Percentiles rank a stretch among this genome's conserved stretches.
Evolutionary conservation across 2,329 filamentous ascomycete species (phyloP).

Genomic region (Chaetomiaceae sp.): DNA sequence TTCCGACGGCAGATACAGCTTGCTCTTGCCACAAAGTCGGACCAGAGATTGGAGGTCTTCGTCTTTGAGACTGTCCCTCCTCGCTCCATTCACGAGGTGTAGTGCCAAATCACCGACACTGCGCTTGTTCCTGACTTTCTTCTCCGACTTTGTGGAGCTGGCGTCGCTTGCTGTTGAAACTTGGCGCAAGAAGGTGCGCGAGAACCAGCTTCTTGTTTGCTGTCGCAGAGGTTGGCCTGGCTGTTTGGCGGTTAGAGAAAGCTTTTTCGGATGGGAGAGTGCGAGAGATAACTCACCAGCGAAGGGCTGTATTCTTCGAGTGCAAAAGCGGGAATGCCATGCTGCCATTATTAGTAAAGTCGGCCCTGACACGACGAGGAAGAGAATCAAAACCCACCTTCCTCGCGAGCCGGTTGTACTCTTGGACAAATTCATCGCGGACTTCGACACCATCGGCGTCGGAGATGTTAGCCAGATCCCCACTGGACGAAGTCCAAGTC

Average conservation of each 20-base stretch:
- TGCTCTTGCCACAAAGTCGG: constrained; percentile 58
- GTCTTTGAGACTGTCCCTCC: constrained; percentile 45
- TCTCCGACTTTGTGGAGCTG: constrained; percentile 27
- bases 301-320: constrained; percentile 35
- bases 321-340: constrained; percentile 46
- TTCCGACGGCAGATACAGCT: constrained; percentile 56
- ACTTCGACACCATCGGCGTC: constrained; percentile 49
- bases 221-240: constrained; percentile 13
- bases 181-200: constrained; percentile 32
- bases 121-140: constrained; percentile 41
- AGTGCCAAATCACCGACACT: constrained; percentile 54
- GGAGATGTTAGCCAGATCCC: constrained; percentile 43
- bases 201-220: constrained; percentile 30
- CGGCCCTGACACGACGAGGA: neutral
- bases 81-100: constrained; percentile 40
- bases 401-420: constrained; percentile 58
- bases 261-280: neutral
- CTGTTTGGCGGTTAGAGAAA: constrained; percentile 10
- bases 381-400: constrained; percentile 40
- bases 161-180: constrained; percentile 27
- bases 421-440: constrained; percentile 45
- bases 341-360: constrained; percentile 35
- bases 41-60: constrained; percentile 56
- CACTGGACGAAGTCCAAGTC: constrained; percentile 56
- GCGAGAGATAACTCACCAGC: constrained; percentile 31